A percentile compares a stretch with the other conserved stretches of the same genome.
These are phyloP conservation scores for Citrullus colocynthis DNA, from an alignment of 306 rosid species.

Conservation along the genomic window DNA sequence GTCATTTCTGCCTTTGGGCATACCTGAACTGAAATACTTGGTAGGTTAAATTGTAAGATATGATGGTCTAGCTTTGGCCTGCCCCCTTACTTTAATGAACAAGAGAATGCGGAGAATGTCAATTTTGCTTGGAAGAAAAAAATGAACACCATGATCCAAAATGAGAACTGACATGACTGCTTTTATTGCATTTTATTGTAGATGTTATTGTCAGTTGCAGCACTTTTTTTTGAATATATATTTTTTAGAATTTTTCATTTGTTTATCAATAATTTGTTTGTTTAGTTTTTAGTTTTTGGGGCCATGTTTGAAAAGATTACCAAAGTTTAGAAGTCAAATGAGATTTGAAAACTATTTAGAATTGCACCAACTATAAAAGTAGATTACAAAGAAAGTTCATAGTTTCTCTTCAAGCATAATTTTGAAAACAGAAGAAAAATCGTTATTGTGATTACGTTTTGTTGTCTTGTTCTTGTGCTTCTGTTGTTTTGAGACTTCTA, in stretches of 20 bases:
- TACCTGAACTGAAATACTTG: background rate
- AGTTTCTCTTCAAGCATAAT: background rate
- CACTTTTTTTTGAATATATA: background rate
- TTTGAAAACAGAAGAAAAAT: background rate
- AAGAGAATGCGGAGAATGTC: background rate
- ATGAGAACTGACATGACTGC: background rate
- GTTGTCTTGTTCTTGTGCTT: background rate
- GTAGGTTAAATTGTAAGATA: background rate
- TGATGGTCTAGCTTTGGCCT: background rate
- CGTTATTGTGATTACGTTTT: background rate
- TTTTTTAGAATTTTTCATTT: background rate
- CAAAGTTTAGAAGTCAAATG: background rate
- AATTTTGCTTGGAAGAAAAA: background rate
- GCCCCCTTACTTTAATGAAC: no score
- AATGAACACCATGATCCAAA: background rate
- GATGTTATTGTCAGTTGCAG: background rate
- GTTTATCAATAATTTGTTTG: background rate
- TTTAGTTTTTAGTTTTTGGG: background rate
- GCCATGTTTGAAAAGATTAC: background rate
- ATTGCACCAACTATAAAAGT: background rate
- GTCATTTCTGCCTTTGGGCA: background rate
- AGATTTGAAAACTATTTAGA: background rate
- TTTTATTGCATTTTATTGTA: background rate
- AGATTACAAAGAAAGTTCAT: background rate
- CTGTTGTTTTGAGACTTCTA: background rate